These are phyloP conservation scores for Akanthomyces uredinophilus DNA, from an alignment of 2,329 filamentous ascomycete genomes.

Conservation along the genomic window DNA sequence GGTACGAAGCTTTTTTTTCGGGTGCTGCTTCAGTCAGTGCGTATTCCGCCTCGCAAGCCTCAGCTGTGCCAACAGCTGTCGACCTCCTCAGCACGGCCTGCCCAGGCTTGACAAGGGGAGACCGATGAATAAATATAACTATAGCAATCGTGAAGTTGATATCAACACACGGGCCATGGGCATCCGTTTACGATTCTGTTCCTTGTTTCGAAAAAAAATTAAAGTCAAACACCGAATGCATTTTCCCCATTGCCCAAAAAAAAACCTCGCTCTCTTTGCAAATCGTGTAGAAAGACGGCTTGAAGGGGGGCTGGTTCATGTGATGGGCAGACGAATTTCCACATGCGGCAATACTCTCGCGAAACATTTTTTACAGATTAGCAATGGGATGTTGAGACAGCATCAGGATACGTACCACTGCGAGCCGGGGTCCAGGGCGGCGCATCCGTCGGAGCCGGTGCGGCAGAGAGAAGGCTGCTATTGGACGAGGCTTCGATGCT, in stretches of 20 bases:
- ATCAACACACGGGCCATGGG: too few species aligned
- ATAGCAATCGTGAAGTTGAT: too few species aligned
- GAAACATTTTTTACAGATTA: conserved; percentile 1
- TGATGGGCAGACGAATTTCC: conserved; percentile 7
- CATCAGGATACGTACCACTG: background rate
- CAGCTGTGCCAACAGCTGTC: background rate
- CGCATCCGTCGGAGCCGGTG: conserved; percentile 13
- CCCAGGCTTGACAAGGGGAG: background rate
- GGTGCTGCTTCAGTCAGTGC: background rate
- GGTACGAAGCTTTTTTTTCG: background rate
- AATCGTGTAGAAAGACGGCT: background rate
- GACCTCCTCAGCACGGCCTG: background rate
- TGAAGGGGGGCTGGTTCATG: background rate
- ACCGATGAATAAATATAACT: background rate
- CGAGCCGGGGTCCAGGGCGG: background rate
- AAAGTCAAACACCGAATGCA: background rate
- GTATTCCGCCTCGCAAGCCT: conserved; percentile 9
- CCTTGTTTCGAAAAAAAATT: background rate
- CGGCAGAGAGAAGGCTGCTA: background rate
- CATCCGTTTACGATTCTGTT: background rate
- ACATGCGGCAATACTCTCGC: background rate
- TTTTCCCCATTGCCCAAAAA: too few species aligned
- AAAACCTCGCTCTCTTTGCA: background rate
- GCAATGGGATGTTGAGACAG: background rate
- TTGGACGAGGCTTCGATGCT: background rate